These are phyloP conservation scores for Rostrohypoxylon terebratum DNA, from an alignment of 495 filamentous ascomycete genomes.

Conservation along the genomic window DNA sequence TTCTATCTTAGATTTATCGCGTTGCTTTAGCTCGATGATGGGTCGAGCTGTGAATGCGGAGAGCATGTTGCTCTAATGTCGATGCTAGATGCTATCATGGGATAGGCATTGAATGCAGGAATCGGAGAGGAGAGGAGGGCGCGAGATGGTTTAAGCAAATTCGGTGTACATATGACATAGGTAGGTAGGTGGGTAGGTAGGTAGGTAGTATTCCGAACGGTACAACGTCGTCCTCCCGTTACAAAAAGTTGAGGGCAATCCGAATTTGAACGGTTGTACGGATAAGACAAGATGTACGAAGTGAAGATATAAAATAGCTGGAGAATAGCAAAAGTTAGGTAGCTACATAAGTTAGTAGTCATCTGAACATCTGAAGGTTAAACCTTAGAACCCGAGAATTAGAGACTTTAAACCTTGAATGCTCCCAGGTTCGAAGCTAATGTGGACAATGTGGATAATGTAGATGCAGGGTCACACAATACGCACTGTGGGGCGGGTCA, in stretches of 20 bases:
- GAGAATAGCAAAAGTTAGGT: no score
- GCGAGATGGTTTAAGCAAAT: background rate
- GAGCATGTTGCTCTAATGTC: constrained; percentile 82
- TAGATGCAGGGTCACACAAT: background rate
- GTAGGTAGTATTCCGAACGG: background rate
- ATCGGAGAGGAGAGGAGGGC: background rate
- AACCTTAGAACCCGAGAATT: background rate
- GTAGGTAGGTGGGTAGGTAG: no score
- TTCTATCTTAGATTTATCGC: constrained; percentile 96
- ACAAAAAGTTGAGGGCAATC: background rate
- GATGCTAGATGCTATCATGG: constrained; percentile 29
- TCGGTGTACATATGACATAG: background rate
- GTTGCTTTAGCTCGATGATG: constrained; percentile 93
- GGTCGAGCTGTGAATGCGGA: constrained; percentile 97
- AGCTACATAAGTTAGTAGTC: constrained; percentile 15
- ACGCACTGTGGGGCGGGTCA: no score
- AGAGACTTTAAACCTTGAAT: background rate
- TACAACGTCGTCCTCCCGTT: background rate
- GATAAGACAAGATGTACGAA: background rate
- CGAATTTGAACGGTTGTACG: background rate
- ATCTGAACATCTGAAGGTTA: constrained; percentile 5
- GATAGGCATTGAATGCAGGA: constrained; percentile 29
- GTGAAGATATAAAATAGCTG: no score
- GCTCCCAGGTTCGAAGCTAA: constrained; percentile 14
- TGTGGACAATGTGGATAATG: constrained; percentile 13